Evolutionary conservation across 305 asterid genomes (phyloP), one percentile per base, ranked within the genome.

Genomic region (Fraxinus floribunda): DNA sequence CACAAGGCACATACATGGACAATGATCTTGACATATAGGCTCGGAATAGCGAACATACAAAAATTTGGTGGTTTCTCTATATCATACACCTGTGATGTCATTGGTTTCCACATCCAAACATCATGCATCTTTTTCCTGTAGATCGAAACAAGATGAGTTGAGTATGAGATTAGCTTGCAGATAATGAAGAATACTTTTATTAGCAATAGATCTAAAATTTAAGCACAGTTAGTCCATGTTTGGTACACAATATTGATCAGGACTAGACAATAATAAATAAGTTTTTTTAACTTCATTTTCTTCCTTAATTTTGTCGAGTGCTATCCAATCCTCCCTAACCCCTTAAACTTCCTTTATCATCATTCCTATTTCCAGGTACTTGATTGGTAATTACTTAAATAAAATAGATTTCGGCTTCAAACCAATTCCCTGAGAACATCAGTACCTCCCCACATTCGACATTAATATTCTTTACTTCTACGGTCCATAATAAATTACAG

Each of bases 71-170:
- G 36, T 76, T 80, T 83, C 87, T 84, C 34, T n/a, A 78, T 79
- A 55, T 70, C 80, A 75, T 73, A 57, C 38, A 83, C 57, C 24
- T 49, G 80, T 16, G 13, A 11, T 30, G 64, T 70, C 34, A 77
- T 70, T 70, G 73, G 78, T 77, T 81, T 62, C 85, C 82, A 73
- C 83, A 75, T 78, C 20, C 80, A 66, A 83, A 75, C 55, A 77
- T 82, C 64, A 83, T 60, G 78, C 85, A 74, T 82, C 78, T 66
- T 78, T 76, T 78, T 84, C 90, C 91, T 89, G 64, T 73, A 82
- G 81, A 84, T 73, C 30, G 44, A 79, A 39, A 75, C 81, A 78
- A 78, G 76, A 81, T 29, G 71, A 66, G 76, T 83, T 66, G 44
- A 64, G 75, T 41, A 44, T 39, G 26, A 60, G 36, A 80, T 78